Base-by-base conservation (phyloP, 2,329 filamentous ascomycete species). In the Ophiosphaerella korrae region DNA sequence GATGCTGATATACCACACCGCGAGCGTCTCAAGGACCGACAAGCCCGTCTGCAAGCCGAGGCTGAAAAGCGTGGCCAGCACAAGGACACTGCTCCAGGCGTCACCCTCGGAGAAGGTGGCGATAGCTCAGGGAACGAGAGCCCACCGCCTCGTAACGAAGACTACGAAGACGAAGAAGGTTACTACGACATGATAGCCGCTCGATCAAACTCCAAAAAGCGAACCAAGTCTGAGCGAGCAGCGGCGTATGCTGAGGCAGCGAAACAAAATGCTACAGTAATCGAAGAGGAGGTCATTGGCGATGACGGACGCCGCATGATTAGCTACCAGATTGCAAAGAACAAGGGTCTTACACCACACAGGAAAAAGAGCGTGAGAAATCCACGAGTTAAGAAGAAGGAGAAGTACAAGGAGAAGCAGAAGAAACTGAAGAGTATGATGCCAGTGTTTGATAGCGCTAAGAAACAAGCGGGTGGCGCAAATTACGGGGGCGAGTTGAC, bases 381-480 rank as follows among this genome's bases (percentile, higher is more conserved):
- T 78, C 92, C 94, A 32, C 83, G 94, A 73, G 93, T 97, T 60
- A 99, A 97, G 88, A 97, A 97, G 88, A 86, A 91, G 76, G 91
- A 91, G 85, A 92, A 91, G 85, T 99, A 86, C 74, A 92, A 95
- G 71, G 88, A 92, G 75, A 97, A 96, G 83, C 89, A 93, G 84
- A 97, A 97, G 89, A 97, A 97, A 82, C 77, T 97, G 70, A 86
- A 85, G 67, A 93, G 88, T 71, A 90, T 92, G 80, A 90, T 89
- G 78, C 84, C 89, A 7, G 81, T 90, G 12, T 97, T 92, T 79
- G 90, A 92, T 75, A 62, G 58, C 89, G 90, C 55, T 87, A 95
- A 77, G 86, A 89, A 63, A 85, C 84, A 68, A 89, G 91, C 67
- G 89, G 92, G 46, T 5, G 60, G 63, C 29, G 67, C 65, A 1